A percentile compares a stretch with the other conserved stretches of the same genome.
phyloP scores from a whole-genome alignment of 768 basidiomycete species.

The Coprinopsis sp. region DNA sequence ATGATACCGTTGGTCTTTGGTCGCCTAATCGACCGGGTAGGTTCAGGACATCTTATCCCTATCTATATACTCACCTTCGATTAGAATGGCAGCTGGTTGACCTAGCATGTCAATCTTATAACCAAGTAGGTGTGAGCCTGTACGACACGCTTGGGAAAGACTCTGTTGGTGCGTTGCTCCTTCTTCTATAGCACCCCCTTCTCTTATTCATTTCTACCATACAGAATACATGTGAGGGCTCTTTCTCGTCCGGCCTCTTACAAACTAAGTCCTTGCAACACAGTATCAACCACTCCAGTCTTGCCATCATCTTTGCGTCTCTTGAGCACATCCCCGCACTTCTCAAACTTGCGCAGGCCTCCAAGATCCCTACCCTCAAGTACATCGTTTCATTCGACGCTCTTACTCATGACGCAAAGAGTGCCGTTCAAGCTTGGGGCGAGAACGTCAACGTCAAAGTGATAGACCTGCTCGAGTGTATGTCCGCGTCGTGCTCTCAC shows the following conservation, averaged over 20 bases:
- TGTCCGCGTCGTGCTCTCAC: conserved; percentile 19
- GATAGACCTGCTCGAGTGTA: conserved; percentile 62
- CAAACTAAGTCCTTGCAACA: neutral
- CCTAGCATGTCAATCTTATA: conserved; percentile 72
- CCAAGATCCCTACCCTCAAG: conserved; percentile 58
- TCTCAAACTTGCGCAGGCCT: conserved; percentile 63
- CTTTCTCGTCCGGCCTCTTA: neutral
- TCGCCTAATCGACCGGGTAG: conserved; percentile 72
- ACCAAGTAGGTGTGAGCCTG: conserved; percentile 76
- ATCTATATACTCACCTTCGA: neutral
- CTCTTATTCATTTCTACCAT: conserved; percentile 5
- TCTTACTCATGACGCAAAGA: conserved; percentile 43
- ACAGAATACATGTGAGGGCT: conserved; percentile 65
- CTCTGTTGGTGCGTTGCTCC: conserved; percentile 61
- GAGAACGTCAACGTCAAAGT: conserved; percentile 55
- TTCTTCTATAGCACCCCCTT: conserved; percentile 1
- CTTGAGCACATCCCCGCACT: conserved; percentile 68
- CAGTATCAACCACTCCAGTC: conserved; percentile 79
- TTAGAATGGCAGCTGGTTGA: conserved; percentile 93
- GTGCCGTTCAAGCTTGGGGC: conserved; percentile 68
- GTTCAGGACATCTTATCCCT: conserved; percentile 12
- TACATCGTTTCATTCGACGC: conserved; percentile 72
- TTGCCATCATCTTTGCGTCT: conserved; percentile 73
- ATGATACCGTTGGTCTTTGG: conserved; percentile 79
- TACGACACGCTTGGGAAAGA: conserved; percentile 93